phyloP scores from a whole-genome alignment of 164 flowering plant species.

The Umbellularia californica region DNA sequence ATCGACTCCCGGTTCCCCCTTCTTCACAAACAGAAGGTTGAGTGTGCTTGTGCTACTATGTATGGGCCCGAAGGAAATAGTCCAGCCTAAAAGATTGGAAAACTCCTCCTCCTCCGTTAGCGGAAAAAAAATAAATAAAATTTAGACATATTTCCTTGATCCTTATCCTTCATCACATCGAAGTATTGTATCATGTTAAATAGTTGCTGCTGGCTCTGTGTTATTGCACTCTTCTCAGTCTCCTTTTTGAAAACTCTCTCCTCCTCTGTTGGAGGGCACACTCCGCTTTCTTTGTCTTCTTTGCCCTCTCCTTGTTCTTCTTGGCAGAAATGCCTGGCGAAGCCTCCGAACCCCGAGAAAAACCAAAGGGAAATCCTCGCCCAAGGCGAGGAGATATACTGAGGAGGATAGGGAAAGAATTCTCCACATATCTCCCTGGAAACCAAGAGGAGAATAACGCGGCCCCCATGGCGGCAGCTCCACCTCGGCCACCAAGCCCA shows the following conservation, averaged over 20 bases:
- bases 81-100: no score
- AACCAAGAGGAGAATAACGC: background rate
- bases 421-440: background rate
- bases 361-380: background rate
- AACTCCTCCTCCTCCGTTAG: no score
- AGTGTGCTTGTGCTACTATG: no score
- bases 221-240: background rate
- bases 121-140: no score
- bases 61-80: no score
- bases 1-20: no score
- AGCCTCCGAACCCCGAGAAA: background rate
- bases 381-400: background rate
- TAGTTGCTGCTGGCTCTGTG: no score
- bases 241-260: background rate
- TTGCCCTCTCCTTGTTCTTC: background rate
- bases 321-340: background rate
- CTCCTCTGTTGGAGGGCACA: background rate
- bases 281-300: background rate
- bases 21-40: no score
- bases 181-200: no score
- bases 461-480: background rate
- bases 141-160: no score
- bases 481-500: background rate
- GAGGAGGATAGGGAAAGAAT: no score
- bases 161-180: no score